Evolutionary conservation across 2,329 filamentous ascomycete genomes (phyloP).

Genomic region (Aureobasidium sp.): DNA sequence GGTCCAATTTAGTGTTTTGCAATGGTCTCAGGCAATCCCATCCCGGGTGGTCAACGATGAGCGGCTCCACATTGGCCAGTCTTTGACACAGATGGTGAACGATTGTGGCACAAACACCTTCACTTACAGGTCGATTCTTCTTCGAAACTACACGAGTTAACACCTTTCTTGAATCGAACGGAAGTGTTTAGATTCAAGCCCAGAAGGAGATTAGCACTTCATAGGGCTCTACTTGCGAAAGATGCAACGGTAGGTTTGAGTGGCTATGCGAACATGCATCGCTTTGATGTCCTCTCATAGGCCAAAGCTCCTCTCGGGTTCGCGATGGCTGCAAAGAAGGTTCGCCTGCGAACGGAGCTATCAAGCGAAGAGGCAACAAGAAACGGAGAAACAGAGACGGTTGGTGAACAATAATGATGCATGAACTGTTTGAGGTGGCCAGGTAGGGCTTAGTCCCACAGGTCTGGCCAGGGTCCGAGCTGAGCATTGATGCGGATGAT

Average conservation of each 20-base stretch:
- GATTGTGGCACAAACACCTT: background rate
- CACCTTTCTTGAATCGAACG: background rate
- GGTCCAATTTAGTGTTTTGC: conserved; percentile 12
- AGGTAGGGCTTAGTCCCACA: background rate
- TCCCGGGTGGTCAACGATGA: background rate
- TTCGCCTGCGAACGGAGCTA: background rate
- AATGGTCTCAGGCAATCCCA: conserved; percentile 8
- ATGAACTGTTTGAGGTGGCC: conserved; percentile 9
- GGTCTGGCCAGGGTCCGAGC: conserved; percentile 12
- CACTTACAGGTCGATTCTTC: background rate
- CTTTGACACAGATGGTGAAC: background rate
- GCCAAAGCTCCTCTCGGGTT: background rate
- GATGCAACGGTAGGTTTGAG: background rate
- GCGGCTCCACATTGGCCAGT: background rate
- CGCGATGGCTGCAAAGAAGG: background rate
- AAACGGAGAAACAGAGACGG: background rate
- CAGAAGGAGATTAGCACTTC: background rate
- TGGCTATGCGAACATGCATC: background rate
- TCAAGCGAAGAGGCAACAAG: conserved; percentile 6
- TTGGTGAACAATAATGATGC: background rate
- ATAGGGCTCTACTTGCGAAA: background rate
- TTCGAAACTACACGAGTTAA: background rate
- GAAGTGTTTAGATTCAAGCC: background rate
- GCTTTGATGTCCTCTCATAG: background rate
- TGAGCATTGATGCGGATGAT: conserved; percentile 6